Evolutionary conservation across 768 basidiomycete genomes (phyloP), one percentile per base, ranked within the genome.

Genomic region (Mycena maculata): DNA sequence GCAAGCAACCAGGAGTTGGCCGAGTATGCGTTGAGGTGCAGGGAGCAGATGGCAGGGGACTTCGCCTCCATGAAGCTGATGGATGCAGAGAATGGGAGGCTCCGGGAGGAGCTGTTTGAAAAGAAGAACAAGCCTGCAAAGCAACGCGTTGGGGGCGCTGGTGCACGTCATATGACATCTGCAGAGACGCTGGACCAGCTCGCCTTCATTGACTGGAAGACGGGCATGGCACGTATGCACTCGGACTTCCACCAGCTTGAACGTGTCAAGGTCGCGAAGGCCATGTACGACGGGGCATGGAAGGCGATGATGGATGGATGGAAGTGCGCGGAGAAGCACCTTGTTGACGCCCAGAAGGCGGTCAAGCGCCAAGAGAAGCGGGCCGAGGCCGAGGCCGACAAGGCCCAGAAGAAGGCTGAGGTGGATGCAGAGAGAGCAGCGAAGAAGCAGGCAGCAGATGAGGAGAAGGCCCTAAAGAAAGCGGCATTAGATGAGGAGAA

Each of bases 61-160:
- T 64, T 72, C 27, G 73, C 76, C 9, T 65, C 56, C 27, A 76
- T 66, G 63, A 44, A 60, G 42, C 60, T 79, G 7, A 77, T 79
- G 74, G 76, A 77, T 28, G 33, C 44, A 0, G 76, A 80, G 63
- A 80, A 79, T 66, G 73, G 71, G 48, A 27, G 63, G 41, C 49
- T 79, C 38, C 57, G 74, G 1, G 49, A 73, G 55, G 60, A 67
- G 23, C 23, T 74, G 23, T 76, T 71, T 59, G 41, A 45, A 3
- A 72, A 72, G 49, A 67, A 67, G 27, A 68, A 67, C 22, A 67
- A 65, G 42, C 61, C 58, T 7, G 50, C 63, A 15, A 71, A 72
- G 44, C 54, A 65, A 5, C 60, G 55, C 27, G 52, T 63, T 10
- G 42, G 59, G 5, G 64, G 67, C 2, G 49, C 68, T 60, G 56